phyloP scores from a whole-genome alignment of 345 rosid genomes.

The Streptanthus diversifolius region DNA sequence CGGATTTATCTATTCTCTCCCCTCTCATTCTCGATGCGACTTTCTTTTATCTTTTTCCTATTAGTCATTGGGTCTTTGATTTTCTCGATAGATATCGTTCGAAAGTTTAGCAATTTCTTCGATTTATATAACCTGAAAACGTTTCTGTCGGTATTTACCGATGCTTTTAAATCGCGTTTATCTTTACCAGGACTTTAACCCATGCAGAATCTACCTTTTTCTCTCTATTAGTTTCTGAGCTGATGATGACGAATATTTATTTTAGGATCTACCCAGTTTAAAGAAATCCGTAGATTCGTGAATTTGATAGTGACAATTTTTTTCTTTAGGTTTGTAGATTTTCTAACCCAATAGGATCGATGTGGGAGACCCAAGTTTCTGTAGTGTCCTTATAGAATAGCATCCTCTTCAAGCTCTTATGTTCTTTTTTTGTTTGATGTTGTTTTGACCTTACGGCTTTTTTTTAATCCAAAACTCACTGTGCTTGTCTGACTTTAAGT shows the following conservation, averaged over 20 bases:
- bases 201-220: neutral
- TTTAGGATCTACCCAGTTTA: neutral
- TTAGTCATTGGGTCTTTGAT: neutral
- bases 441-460: neutral
- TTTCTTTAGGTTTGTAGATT: neutral
- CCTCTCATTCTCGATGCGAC: neutral
- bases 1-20: neutral
- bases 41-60: neutral
- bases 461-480: neutral
- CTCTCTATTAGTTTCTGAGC: neutral
- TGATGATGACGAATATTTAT: slow-evolving; percentile 17
- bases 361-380: neutral
- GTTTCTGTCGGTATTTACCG: neutral
- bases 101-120: slow-evolving; percentile 1
- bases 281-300: neutral
- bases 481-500: neutral
- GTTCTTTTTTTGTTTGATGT: neutral
- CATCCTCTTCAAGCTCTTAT: neutral
- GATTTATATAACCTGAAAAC: neutral
- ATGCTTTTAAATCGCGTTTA: slow-evolving; percentile 13
- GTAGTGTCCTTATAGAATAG: neutral
- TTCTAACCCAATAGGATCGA: neutral
- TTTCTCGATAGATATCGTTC: neutral
- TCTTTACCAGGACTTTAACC: neutral
- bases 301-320: neutral